These are phyloP conservation scores for Eucalyptus cloeziana DNA, from an alignment of 345 rosid genomes.

Conservation along the genomic window DNA sequence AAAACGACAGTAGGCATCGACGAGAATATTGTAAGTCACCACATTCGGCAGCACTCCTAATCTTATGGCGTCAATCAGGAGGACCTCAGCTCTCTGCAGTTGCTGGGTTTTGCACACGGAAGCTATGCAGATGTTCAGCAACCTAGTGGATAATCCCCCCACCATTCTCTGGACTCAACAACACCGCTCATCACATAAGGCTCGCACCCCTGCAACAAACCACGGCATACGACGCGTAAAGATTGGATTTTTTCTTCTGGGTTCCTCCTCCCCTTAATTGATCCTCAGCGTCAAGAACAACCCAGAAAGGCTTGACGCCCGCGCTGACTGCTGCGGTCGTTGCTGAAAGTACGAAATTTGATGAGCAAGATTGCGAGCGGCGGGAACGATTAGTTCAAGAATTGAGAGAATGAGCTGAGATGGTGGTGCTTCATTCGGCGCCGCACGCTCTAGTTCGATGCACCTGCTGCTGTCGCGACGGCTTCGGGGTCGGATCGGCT, in stretches of 20 bases:
- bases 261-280: neutral
- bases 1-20: slow-evolving; percentile 54
- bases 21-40: slow-evolving; percentile 63
- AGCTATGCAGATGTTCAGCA: slow-evolving; percentile 49
- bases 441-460: neutral
- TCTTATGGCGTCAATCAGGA: slow-evolving; percentile 50
- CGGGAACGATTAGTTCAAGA: neutral
- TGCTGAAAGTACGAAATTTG: neutral
- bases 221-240: neutral
- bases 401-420: neutral
- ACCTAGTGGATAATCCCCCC: slow-evolving; percentile 38
- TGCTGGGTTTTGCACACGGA: slow-evolving; percentile 45
- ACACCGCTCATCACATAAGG: neutral
- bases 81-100: slow-evolving; percentile 51
- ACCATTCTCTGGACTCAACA: slow-evolving; percentile 3
- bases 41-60: slow-evolving; percentile 76
- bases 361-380: neutral
- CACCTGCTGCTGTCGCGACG: neutral
- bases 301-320: neutral
- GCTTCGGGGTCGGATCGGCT: neutral
- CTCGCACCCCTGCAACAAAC: neutral
- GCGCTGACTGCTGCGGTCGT: neutral
- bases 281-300: neutral
- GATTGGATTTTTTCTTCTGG: neutral
- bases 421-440: neutral